Conservation (phyloP, 305 asterid species). For the Fraxinus platypoda region DNA sequence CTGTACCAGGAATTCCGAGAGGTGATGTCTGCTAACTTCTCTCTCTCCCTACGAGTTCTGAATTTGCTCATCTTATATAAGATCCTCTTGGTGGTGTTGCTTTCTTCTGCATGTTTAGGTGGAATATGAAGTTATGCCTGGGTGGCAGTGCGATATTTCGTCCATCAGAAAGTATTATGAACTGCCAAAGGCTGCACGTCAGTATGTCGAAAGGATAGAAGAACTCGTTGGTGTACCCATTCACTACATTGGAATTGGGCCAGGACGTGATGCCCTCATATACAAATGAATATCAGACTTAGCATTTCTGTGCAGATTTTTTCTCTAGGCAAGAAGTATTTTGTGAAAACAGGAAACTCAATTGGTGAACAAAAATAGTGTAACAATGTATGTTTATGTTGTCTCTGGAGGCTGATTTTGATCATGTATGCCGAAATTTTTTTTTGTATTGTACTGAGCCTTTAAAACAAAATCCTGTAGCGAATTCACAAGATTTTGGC, state of each 20-base stretch:
- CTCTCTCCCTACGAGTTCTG: not conserved
- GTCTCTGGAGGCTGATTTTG: not conserved
- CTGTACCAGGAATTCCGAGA: not conserved
- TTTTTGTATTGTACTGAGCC: not conserved
- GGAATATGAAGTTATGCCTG: conserved; percentile 82
- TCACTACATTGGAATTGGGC: conserved; percentile 93
- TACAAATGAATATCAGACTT: conserved; percentile 50
- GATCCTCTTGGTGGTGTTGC: not conserved
- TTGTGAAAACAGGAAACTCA: not conserved
- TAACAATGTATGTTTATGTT: not conserved
- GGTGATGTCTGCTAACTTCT: not conserved
- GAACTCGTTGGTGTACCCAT: conserved; percentile 78
- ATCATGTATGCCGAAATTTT: not conserved
- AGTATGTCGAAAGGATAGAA: conserved; percentile 83
- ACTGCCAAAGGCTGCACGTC: conserved; percentile 78
- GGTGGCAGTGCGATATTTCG: conserved; percentile 86
- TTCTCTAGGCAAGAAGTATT: not conserved
- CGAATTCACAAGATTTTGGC: not conserved
- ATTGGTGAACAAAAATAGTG: not conserved
- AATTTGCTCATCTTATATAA: not conserved
- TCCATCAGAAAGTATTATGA: conserved; percentile 73
- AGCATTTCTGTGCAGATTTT: not conserved
- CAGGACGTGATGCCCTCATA: conserved; percentile 94
- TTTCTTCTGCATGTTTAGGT: conserved; percentile 44
- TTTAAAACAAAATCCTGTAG: not conserved